Conservation (phyloP, 2,329 filamentous ascomycete species). For the Verticillium dahliae region DNA sequence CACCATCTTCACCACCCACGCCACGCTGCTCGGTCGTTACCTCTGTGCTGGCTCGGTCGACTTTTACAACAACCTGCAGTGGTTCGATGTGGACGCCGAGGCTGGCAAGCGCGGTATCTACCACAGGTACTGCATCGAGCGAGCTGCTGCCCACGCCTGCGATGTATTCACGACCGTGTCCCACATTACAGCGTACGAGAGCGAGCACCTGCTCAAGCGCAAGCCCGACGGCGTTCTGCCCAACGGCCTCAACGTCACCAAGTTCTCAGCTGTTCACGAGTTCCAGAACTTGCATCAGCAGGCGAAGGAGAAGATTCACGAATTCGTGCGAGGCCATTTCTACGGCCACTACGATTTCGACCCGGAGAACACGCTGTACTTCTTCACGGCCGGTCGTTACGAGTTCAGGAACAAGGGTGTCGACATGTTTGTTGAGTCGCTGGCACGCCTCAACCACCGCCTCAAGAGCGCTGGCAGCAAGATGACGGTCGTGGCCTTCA, state of each 20-base stretch:
- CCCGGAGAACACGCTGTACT: conserved; percentile 91
- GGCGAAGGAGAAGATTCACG: conserved; percentile 95
- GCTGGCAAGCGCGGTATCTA: conserved; percentile 98
- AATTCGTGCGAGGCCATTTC: conserved; percentile 96
- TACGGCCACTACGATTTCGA: conserved; percentile 98
- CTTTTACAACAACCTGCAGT: conserved; percentile 98
- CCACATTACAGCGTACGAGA: conserved; percentile 97
- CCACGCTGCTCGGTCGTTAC: conserved; percentile 89
- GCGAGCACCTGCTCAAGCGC: conserved; percentile 92
- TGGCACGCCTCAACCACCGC: conserved; percentile 89
- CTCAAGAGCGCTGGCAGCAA: conserved; percentile 82
- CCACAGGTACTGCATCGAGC: conserved; percentile 96
- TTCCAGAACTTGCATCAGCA: conserved; percentile 98
- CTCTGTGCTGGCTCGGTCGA: conserved; percentile 96
- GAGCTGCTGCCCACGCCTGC: conserved; percentile 81
- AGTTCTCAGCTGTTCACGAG: conserved; percentile 97
- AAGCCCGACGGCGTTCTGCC: conserved; percentile 95
- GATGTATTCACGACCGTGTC: conserved; percentile 99
- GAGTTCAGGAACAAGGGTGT: conserved; percentile 98
- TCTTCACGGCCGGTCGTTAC: conserved; percentile 95
- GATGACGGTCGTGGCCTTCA: conserved; percentile 91
- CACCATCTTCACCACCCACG: conserved; percentile 97
- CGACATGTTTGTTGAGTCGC: conserved; percentile 98
- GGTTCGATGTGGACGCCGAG: conserved; percentile 93
- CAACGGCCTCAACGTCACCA: conserved; percentile 96